Conservation (phyloP, 345 rosid species). For the Psidium friedrichsthalianum region DNA sequence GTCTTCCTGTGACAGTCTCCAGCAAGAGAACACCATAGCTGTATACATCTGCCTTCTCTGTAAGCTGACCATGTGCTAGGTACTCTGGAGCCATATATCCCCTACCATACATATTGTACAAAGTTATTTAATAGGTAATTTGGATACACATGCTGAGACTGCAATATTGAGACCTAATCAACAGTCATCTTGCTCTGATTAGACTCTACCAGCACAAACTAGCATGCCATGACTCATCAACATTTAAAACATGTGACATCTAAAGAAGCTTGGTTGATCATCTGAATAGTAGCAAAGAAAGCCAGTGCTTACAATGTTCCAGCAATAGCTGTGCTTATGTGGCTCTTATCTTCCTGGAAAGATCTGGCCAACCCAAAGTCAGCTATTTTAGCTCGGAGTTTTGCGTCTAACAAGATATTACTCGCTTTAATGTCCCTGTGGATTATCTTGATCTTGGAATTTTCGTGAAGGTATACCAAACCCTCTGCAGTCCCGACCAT, state of each 20-base stretch:
- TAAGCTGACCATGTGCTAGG: constrained; percentile 81
- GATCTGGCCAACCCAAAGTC: constrained; percentile 95
- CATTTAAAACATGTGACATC: background rate
- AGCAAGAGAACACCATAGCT: constrained; percentile 80
- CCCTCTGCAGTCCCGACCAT: constrained; percentile 86
- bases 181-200: background rate
- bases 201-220: background rate
- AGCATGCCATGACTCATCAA: background rate
- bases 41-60: constrained; percentile 88
- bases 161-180: background rate
- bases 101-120: constrained; percentile 8
- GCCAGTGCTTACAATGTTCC: constrained; percentile 68
- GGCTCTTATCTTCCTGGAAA: constrained; percentile 83
- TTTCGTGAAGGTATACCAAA: constrained; percentile 72
- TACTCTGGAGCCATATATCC: constrained; percentile 98
- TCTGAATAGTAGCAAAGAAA: background rate
- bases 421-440: constrained; percentile 94
- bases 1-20: constrained; percentile 74
- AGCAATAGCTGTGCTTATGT: constrained; percentile 95
- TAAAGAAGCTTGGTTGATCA: background rate
- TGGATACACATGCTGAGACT: constrained; percentile 1
- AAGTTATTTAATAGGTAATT: background rate
- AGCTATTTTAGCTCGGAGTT: constrained; percentile 80
- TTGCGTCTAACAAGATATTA: constrained; percentile 67
- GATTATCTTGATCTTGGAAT: constrained; percentile 53